phyloP scores from a whole-genome alignment of 164 flowering plant genomes.

The Liquidambar formosana region DNA sequence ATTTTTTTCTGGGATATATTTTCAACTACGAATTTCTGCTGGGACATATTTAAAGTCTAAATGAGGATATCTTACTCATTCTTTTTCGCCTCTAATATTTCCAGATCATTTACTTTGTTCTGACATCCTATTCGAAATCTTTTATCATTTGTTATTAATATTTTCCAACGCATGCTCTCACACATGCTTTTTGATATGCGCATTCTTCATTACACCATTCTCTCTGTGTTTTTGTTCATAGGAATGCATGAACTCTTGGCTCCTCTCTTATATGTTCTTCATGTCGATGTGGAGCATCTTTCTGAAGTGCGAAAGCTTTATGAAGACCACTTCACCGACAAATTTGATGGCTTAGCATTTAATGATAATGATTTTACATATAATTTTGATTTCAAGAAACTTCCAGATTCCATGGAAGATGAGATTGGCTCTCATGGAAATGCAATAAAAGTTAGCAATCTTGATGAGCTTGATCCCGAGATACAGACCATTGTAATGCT shows the following conservation, averaged over 20 bases:
- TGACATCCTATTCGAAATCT: not conserved
- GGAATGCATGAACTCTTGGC: conserved; percentile 99
- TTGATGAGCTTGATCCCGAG: conserved; percentile 71
- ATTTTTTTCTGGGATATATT: not conserved
- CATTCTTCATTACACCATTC: not conserved
- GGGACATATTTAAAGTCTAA: too few relatives aligned
- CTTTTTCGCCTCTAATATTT: not conserved
- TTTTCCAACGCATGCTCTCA: not conserved
- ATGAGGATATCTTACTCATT: too few relatives aligned
- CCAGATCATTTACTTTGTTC: not conserved
- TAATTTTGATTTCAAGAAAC: conserved; percentile 50
- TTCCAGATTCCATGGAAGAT: conserved; percentile 40
- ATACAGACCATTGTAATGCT: conserved; percentile 61
- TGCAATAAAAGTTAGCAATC: conserved; percentile 33
- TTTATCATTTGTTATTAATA: not conserved
- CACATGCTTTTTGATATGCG: not conserved
- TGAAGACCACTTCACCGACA: conserved; percentile 81
- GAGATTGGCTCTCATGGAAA: conserved; percentile 35
- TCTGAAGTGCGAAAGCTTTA: conserved; percentile 65
- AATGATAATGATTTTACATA: conserved; percentile 54
- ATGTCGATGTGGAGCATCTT: conserved; percentile 74
- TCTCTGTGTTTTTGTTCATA: conserved; percentile 22
- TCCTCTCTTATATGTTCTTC: conserved; percentile 88
- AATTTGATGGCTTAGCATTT: conserved; percentile 75
- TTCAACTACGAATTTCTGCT: too few relatives aligned